phyloP scores from a whole-genome alignment of 1,284 basidiomycete genomes.

The Sanghuangporus weigelae region DNA sequence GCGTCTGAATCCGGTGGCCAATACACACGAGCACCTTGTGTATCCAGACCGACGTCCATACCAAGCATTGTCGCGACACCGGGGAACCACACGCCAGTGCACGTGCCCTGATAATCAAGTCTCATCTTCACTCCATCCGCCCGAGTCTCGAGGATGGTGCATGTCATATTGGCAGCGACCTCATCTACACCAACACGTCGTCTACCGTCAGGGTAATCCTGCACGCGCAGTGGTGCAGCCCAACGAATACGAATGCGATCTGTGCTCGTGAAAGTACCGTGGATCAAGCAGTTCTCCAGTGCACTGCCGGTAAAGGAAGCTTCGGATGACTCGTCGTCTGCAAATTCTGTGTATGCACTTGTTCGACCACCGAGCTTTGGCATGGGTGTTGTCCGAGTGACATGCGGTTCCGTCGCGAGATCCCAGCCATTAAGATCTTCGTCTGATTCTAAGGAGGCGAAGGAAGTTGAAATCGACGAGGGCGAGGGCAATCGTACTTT shows the following conservation, averaged over 20 bases:
- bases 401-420: conserved; percentile 69
- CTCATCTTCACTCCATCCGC: conserved; percentile 60
- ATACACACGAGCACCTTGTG: conserved; percentile 56
- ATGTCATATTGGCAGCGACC: conserved; percentile 60
- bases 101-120: conserved; percentile 65
- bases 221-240: conserved; percentile 57
- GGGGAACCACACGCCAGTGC: conserved; percentile 71
- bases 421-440: conserved; percentile 67
- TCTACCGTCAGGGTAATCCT: conserved; percentile 45
- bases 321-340: conserved; percentile 78
- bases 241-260: conserved; percentile 71
- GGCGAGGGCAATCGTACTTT: conserved; percentile 69
- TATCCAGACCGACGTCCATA: conserved; percentile 64
- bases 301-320: conserved; percentile 53
- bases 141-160: conserved; percentile 48
- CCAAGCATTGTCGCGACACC: conserved; percentile 78
- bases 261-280: conserved; percentile 71
- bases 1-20: conserved; percentile 51
- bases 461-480: conserved; percentile 40
- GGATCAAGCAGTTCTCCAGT: conserved; percentile 57
- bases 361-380: conserved; percentile 40
- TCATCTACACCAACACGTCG: conserved; percentile 62
- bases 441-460: conserved; percentile 72
- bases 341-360: conserved; percentile 60
- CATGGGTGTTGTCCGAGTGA: conserved; percentile 42